phyloP scores from a whole-genome alignment of 768 basidiomycete species.

The Termitomyces sp. region DNA sequence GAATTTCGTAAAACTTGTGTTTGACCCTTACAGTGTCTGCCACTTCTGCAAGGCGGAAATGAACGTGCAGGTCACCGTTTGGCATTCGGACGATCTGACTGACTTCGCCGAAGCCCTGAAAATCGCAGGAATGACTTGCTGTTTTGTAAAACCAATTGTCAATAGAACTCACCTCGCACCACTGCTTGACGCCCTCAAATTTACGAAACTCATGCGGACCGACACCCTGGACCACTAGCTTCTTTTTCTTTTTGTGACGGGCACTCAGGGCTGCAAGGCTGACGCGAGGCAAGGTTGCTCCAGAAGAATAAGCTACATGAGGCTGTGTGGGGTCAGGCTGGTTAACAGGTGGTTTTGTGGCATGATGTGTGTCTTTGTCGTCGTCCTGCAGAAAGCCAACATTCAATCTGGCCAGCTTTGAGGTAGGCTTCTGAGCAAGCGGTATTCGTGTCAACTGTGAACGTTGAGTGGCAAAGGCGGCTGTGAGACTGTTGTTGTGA shows the following conservation, averaged over 20 bases:
- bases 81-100: slow-evolving; percentile 68
- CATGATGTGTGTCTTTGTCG: slow-evolving; percentile 20
- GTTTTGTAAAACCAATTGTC: background rate
- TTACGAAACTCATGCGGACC: slow-evolving; percentile 52
- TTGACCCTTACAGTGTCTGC: slow-evolving; percentile 64
- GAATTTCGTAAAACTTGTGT: background rate
- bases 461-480: slow-evolving; percentile 11
- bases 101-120: slow-evolving; percentile 71
- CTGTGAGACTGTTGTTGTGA: slow-evolving; percentile 6
- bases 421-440: slow-evolving; percentile 25
- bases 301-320: slow-evolving; percentile 31
- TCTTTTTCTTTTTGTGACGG: slow-evolving; percentile 49
- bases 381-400: slow-evolving; percentile 12
- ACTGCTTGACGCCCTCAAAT: slow-evolving; percentile 63
- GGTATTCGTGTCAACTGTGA: slow-evolving; percentile 21
- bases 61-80: slow-evolving; percentile 74
- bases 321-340: slow-evolving; percentile 21
- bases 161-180: slow-evolving; percentile 61
- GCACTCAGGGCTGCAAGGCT: slow-evolving; percentile 34
- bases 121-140: background rate
- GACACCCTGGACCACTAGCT: slow-evolving; percentile 68
- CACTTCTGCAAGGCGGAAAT: slow-evolving; percentile 70
- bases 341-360: slow-evolving; percentile 6
- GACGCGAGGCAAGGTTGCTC: slow-evolving; percentile 26
- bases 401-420: slow-evolving; percentile 17